Conservation (phyloP, 1,139 yeast genomes). For the Sugiyamaella castrensis region DNA sequence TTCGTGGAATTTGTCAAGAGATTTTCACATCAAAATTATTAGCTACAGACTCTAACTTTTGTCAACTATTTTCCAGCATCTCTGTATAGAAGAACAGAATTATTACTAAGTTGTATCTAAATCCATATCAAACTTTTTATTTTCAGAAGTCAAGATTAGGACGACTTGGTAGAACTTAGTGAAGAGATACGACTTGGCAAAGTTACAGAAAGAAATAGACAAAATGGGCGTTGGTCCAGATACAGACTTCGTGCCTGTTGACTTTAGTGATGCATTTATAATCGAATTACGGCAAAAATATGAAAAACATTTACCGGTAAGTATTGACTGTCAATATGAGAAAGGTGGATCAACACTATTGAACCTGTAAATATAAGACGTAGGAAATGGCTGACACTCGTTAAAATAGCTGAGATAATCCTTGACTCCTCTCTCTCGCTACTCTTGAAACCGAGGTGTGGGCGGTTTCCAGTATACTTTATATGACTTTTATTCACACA, state of each 20-base stretch:
- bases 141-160: not conserved
- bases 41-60: too few species aligned
- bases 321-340: not conserved
- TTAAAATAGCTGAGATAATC: too few species aligned
- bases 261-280: slow-evolving; percentile 21
- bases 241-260: slow-evolving; percentile 19
- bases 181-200: too few species aligned
- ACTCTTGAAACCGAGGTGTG: too few species aligned
- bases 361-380: too few species aligned
- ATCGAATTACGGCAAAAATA: slow-evolving; percentile 15
- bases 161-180: not conserved
- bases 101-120: not conserved
- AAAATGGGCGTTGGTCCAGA: slow-evolving; percentile 14
- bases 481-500: not conserved
- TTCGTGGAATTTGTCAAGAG: slow-evolving; percentile 9
- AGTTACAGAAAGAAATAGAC: not conserved
- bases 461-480: not conserved
- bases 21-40: not conserved
- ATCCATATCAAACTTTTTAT: not conserved
- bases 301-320: slow-evolving; percentile 1
- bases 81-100: not conserved
- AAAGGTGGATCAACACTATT: too few species aligned
- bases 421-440: not conserved
- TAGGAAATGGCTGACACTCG: too few species aligned
- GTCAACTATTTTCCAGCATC: too few species aligned